A percentile compares a stretch with the other conserved stretches of the same genome.
These are phyloP conservation scores for Paxillus rubicundulus DNA, from an alignment of 768 basidiomycete species.

Conservation along the genomic window DNA sequence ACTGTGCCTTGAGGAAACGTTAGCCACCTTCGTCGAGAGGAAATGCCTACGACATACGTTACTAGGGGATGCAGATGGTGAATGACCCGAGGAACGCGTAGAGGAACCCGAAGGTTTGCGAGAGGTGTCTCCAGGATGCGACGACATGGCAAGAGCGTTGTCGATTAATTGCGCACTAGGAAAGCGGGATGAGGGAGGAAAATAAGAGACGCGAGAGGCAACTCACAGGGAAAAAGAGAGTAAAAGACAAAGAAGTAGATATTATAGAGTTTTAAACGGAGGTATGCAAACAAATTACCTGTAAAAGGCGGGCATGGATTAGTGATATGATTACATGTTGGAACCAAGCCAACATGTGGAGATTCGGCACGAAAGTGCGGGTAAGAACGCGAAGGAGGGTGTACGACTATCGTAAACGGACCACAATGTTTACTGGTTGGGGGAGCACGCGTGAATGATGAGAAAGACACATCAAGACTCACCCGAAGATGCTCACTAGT, in stretches of 20 bases:
- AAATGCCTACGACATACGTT: slow-evolving; percentile 46
- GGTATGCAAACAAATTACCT: slow-evolving; percentile 36
- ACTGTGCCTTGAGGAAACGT: slow-evolving; percentile 31
- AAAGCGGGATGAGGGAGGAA: slow-evolving; percentile 17
- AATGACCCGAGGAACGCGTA: slow-evolving; percentile 60
- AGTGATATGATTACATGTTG: slow-evolving; percentile 26
- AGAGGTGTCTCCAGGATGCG: slow-evolving; percentile 43
- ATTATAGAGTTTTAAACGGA: slow-evolving; percentile 34
- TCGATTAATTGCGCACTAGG: slow-evolving; percentile 29
- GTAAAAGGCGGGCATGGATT: slow-evolving; percentile 22
- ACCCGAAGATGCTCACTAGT: slow-evolving; percentile 22
- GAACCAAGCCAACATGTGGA: slow-evolving; percentile 11
- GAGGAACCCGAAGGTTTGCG: slow-evolving; percentile 72
- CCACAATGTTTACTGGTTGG: slow-evolving; percentile 30
- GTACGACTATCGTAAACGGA: slow-evolving; percentile 25
- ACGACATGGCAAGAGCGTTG: slow-evolving; percentile 29
- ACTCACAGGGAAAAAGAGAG: slow-evolving; percentile 30
- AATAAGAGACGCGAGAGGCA: slow-evolving; percentile 3
- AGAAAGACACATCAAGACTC: slow-evolving; percentile 20
- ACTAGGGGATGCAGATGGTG: slow-evolving; percentile 58
- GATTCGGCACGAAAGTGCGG: slow-evolving; percentile 32
- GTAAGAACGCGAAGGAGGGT: slow-evolving; percentile 24
- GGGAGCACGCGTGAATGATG: slow-evolving; percentile 30
- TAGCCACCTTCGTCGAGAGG: slow-evolving; percentile 2
- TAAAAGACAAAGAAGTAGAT: slow-evolving; percentile 19